A percentile compares a stretch with the other conserved stretches of the same genome.
phyloP scores from a whole-genome alignment of 2,329 filamentous ascomycete genomes.

The Penicillium italicum region DNA sequence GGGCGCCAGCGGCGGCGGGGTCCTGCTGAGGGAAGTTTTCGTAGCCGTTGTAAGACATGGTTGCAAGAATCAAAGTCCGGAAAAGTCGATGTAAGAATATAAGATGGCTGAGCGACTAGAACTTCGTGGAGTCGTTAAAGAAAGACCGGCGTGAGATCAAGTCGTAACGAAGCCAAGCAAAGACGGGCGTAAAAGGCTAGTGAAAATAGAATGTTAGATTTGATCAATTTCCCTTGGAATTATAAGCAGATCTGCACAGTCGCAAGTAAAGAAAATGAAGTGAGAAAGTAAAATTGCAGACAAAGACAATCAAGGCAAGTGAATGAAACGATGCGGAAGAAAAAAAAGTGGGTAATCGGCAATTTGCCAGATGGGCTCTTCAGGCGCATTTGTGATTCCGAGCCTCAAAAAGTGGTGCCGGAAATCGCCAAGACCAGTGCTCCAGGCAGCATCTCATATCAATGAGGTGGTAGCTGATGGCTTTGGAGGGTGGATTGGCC shows the following conservation, averaged over 20 bases:
- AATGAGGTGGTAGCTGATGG: background rate
- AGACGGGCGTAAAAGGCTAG: conserved; percentile 27
- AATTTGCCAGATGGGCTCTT: background rate
- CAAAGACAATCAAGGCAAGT: background rate
- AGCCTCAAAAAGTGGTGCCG: conserved; percentile 9
- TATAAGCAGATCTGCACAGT: conserved; percentile 5
- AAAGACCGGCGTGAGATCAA: conserved; percentile 37
- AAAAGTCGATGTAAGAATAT: conserved; percentile 27
- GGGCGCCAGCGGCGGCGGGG: conserved; percentile 45
- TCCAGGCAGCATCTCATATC: conserved; percentile 2
- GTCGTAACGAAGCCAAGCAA: conserved; percentile 29
- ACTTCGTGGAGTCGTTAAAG: conserved; percentile 43
- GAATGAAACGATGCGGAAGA: background rate
- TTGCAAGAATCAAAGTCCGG: conserved; percentile 26
- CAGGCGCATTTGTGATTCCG: conserved; percentile 4
- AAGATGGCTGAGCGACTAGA: conserved; percentile 35
- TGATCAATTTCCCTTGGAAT: background rate
- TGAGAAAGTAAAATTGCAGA: background rate
- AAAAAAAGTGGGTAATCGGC: conserved; percentile 5
- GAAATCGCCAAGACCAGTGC: conserved; percentile 13
- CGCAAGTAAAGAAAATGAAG: conserved; percentile 15
- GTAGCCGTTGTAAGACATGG: conserved; percentile 66
- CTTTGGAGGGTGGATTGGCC: background rate
- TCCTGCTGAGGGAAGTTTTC: conserved; percentile 61
- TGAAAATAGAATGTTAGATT: conserved; percentile 13